A percentile compares a stretch with the other conserved stretches of the same genome.
These are phyloP conservation scores for Zasmidium citrigriseum DNA, from an alignment of 2,329 filamentous ascomycete species.

Conservation along the genomic window DNA sequence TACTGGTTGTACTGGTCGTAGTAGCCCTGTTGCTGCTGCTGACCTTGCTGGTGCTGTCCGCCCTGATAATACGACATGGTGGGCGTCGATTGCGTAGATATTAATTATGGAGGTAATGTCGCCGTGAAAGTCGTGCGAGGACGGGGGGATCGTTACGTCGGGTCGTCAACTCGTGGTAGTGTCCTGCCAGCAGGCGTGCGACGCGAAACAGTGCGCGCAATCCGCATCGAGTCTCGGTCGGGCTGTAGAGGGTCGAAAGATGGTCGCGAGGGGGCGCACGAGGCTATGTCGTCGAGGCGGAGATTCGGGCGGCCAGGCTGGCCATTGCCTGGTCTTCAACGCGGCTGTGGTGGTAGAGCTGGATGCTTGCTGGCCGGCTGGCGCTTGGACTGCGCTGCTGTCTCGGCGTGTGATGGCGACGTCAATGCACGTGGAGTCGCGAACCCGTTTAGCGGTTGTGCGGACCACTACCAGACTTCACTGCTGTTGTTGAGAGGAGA, in stretches of 20 bases:
- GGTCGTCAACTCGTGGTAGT: constrained; percentile 13
- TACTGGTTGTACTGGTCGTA: constrained; percentile 29
- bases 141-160: constrained; percentile 8
- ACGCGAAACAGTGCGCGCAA: constrained; percentile 4
- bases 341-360: not conserved
- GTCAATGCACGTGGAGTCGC: not conserved
- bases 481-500: not conserved
- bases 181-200: constrained; percentile 16
- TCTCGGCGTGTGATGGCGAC: not conserved
- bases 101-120: not conserved
- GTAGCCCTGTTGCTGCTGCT: constrained; percentile 23
- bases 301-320: not conserved
- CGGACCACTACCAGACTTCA: not conserved
- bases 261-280: not conserved
- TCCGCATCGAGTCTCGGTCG: constrained; percentile 6
- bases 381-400: not conserved
- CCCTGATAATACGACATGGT: constrained; percentile 60
- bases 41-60: constrained; percentile 43
- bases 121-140: not conserved
- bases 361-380: not conserved
- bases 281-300: not conserved
- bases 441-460: not conserved
- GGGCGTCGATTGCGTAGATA: not conserved
- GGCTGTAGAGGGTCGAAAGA: not conserved
- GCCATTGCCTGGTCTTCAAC: not conserved